Percentiles rank a stretch among this genome's conserved stretches.
These are phyloP conservation scores for Dictyostelium brefeldianum DNA, from an alignment of 78 protist genomes.

Conservation along the genomic window DNA sequence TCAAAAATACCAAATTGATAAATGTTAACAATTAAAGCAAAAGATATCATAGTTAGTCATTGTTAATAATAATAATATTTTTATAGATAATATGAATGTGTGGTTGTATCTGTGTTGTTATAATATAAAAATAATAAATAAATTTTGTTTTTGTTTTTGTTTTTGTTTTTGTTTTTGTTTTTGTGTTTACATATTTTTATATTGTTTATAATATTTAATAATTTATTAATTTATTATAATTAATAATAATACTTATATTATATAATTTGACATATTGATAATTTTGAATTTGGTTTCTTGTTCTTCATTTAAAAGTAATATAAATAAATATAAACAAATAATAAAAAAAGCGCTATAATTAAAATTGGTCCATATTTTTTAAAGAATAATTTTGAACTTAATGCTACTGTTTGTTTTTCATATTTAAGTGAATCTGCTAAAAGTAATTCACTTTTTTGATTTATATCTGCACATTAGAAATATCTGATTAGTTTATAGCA, in stretches of 20 bases:
- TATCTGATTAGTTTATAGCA: background rate
- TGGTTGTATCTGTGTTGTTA: too few relatives aligned
- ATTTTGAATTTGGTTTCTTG: background rate
- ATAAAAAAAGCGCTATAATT: background rate
- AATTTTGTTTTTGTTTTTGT: too few relatives aligned
- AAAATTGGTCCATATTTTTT: conserved; percentile 43
- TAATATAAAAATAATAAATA: too few relatives aligned
- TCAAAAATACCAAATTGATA: background rate
- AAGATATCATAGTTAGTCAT: too few relatives aligned
- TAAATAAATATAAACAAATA: conserved; percentile 11
- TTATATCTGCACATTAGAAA: conserved; percentile 17
- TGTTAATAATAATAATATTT: too few relatives aligned
- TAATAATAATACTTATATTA: background rate
- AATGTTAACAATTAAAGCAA: background rate
- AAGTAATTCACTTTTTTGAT: conserved; percentile 43
- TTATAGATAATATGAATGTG: too few relatives aligned
- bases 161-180: too few relatives aligned
- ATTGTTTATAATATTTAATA: too few relatives aligned
- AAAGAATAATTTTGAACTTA: conserved; percentile 38
- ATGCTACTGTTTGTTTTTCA: conserved; percentile 49
- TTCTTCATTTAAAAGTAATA: conserved; percentile 7
- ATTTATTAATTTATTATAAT: background rate
- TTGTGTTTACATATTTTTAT: too few relatives aligned
- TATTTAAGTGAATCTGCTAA: conserved; percentile 57
- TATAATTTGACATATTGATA: background rate